These are phyloP conservation scores for Clavariopsis aquatica DNA, from an alignment of 495 filamentous ascomycete species.

Conservation along the genomic window DNA sequence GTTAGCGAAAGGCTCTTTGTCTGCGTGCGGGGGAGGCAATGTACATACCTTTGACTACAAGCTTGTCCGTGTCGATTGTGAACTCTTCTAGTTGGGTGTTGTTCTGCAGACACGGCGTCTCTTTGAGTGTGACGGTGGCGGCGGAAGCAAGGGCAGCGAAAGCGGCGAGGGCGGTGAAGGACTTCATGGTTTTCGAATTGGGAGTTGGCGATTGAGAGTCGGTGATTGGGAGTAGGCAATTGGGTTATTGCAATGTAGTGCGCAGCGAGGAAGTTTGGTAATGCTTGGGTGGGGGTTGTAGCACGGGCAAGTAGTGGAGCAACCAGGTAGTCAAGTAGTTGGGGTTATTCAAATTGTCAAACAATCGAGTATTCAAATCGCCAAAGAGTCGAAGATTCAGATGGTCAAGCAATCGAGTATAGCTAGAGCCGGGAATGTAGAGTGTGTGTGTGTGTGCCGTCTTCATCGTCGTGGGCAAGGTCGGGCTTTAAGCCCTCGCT, in stretches of 20 bases:
- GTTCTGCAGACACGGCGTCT: slow-evolving; percentile 19
- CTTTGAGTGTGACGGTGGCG: slow-evolving; percentile 23
- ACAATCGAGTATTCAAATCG: no score
- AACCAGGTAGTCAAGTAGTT: no score
- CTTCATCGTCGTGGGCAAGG: background rate
- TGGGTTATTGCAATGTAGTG: no score
- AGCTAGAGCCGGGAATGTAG: no score
- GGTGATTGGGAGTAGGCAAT: background rate
- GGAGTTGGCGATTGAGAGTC: slow-evolving; percentile 1
- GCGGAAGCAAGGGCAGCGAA: slow-evolving; percentile 8
- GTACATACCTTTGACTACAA: slow-evolving; percentile 19
- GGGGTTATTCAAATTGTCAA: no score
- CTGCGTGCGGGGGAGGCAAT: background rate
- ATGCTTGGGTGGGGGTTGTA: no score
- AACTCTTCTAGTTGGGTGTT: slow-evolving; percentile 6
- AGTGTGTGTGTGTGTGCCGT: background rate
- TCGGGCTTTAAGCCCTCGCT: background rate
- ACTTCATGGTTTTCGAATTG: slow-evolving; percentile 16
- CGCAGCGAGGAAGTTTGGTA: no score
- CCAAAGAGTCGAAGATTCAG: no score
- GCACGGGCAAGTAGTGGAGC: no score
- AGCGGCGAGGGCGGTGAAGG: slow-evolving; percentile 8
- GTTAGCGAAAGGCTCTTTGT: background rate
- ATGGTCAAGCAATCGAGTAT: no score
- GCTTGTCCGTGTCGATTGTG: slow-evolving; percentile 19